Evolutionary conservation across 352 stramenopile genomes (phyloP).

Genomic region (Phytophthora colocasiae): DNA sequence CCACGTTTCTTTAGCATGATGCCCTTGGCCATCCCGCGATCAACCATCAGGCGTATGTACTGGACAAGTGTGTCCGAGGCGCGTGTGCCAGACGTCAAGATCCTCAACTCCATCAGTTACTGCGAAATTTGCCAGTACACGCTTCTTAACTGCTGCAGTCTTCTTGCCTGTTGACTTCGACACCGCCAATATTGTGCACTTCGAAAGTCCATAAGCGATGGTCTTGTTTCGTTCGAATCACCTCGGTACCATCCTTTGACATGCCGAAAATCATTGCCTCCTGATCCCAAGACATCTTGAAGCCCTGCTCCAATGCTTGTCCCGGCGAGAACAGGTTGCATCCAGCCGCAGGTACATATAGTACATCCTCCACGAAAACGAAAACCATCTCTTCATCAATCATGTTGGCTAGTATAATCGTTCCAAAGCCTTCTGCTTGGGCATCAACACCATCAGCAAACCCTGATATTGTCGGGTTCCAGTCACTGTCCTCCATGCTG

Average conservation of each 20-base stretch:
- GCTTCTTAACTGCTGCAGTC: background rate
- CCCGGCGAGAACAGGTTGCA: constrained; percentile 25
- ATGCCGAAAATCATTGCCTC: constrained; percentile 8
- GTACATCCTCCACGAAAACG: constrained; percentile 10
- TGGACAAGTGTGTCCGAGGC: constrained; percentile 7
- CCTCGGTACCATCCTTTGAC: constrained; percentile 14
- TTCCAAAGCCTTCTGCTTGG: constrained; percentile 21
- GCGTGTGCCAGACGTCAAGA: constrained; percentile 11
- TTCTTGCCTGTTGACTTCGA: background rate
- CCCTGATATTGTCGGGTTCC: constrained; percentile 9
- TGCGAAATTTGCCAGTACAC: constrained; percentile 15
- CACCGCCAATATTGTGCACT: constrained; percentile 11
- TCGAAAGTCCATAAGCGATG: constrained; percentile 20
- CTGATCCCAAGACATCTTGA: constrained; percentile 21
- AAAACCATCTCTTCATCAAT: constrained; percentile 23
- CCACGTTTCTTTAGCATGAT: constrained; percentile 19
- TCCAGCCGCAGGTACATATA: constrained; percentile 14
- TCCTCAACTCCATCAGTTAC: constrained; percentile 9
- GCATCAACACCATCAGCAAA: constrained; percentile 11
- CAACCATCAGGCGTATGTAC: constrained; percentile 18
- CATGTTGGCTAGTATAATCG: constrained; percentile 9
- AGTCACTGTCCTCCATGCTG: constrained; percentile 23
- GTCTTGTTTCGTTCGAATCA: constrained; percentile 3
- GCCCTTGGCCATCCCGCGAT: constrained; percentile 17
- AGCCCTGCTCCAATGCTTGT: constrained; percentile 12